Evolutionary conservation across 2,329 filamentous ascomycete species (phyloP).

Genomic region (Cadophora sp.): DNA sequence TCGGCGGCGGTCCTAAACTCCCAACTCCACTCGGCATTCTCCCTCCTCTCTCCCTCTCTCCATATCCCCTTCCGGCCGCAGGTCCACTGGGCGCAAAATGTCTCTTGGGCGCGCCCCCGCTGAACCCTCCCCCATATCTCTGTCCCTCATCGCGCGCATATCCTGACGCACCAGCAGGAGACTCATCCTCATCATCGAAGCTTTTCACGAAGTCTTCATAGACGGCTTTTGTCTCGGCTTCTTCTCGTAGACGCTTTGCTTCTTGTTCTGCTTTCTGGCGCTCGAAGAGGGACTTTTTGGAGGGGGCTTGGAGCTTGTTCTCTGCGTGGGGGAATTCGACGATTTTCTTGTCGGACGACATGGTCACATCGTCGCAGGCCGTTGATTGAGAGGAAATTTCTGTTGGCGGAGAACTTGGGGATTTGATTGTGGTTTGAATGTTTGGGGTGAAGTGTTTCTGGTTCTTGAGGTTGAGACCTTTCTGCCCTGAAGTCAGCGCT

Average conservation of each 20-base stretch:
- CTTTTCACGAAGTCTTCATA: slow-evolving; percentile 88
- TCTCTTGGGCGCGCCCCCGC: slow-evolving; percentile 56
- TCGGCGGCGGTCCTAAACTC: slow-evolving; percentile 61
- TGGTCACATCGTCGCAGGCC: slow-evolving; percentile 23
- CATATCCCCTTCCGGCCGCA: slow-evolving; percentile 37
- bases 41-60: slow-evolving; percentile 46
- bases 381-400: too few relatives aligned
- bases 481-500: not conserved
- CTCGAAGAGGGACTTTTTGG: slow-evolving; percentile 88
- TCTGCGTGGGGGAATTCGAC: slow-evolving; percentile 72
- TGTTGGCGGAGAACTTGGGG: not conserved
- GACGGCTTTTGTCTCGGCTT: slow-evolving; percentile 85
- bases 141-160: slow-evolving; percentile 27
- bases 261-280: slow-evolving; percentile 88
- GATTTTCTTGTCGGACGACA: slow-evolving; percentile 42
- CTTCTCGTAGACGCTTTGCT: slow-evolving; percentile 83
- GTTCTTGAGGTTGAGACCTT: not conserved
- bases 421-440: not conserved
- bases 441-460: not conserved
- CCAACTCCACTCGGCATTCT: slow-evolving; percentile 63
- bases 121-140: slow-evolving; percentile 36
- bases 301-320: slow-evolving; percentile 78
- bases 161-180: slow-evolving; percentile 29
- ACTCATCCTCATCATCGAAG: slow-evolving; percentile 64
- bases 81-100: slow-evolving; percentile 61